Base-by-base conservation (phyloP, 202 grass and related monocot genomes). In the Hordeum pubiflorum region DNA sequence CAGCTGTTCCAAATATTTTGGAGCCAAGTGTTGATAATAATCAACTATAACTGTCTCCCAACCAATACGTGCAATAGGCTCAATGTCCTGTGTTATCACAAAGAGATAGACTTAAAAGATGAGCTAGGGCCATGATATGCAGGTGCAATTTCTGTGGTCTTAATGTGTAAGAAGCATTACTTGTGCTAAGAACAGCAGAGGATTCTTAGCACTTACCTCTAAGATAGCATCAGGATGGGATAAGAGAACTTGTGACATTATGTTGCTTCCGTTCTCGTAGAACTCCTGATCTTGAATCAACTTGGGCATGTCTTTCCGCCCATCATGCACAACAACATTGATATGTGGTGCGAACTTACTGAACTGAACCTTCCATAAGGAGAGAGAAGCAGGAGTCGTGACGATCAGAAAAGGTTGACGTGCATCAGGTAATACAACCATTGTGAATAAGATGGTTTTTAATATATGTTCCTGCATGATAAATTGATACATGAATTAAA, bases 11-110 rank as follows among this genome's bases (percentile, higher is more conserved):
- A 90, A 59, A 62, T 87, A 31, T 72, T 77, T 88, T 41, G 65
- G 57, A 80, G 82, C 57, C 31, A 63, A 81, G 75, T 82, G 76
- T 67, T 89, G 83, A 84, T 81, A 87, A 69, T 86, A 85, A 63
- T 96, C 93, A 88, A 96, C 77, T 77, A 92, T 59, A 78, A 95
- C 57, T 41, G 85, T 80, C 73, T 90, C 93, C 87, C 89, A 92
- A 63, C 57, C 52, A 82, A 90, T 88, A 46, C 31, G 44, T 46
- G 79, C 59, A 80, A 90, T 40, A 80, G 29, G 76, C 63, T 87
- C 79, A 87, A 87, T 87, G 79, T 85, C 84, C 86, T 97, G 84
- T 50, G 71, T 76, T 76, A 74, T 70, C 36, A 63, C n/a, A 71
- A 27, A 69, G 4, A 75, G 61, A 75, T 60, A 70, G 33, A 50